Conservation (phyloP, 108 stramenopile species). For the Bacterosira constricta region DNA sequence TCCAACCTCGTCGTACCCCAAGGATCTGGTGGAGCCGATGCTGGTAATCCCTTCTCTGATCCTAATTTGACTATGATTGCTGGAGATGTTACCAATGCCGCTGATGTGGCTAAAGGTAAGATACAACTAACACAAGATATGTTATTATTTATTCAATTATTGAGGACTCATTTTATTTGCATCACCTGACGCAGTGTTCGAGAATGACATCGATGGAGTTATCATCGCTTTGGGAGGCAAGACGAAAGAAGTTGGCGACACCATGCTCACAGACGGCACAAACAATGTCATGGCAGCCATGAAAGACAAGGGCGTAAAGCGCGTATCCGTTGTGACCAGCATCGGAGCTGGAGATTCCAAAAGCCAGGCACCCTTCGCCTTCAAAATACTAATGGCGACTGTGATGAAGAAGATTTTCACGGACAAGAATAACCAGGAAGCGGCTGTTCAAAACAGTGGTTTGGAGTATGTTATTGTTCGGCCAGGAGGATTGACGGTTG, state of each 20-base stretch:
- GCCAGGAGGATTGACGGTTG: slow-evolving; percentile 96
- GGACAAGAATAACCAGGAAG: slow-evolving; percentile 98
- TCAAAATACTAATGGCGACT: slow-evolving; percentile 96
- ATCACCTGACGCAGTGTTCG: slow-evolving; percentile 59
- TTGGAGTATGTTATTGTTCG: slow-evolving; percentile 96
- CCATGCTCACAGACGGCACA: slow-evolving; percentile 96
- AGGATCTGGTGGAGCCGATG: slow-evolving; percentile 81
- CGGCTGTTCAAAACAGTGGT: slow-evolving; percentile 72
- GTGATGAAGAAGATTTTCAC: slow-evolving; percentile 96
- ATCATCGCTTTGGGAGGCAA: slow-evolving; percentile 96
- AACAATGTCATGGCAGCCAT: slow-evolving; percentile 89
- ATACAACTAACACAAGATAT: no score
- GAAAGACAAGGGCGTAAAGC: slow-evolving; percentile 91
- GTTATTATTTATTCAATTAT: no score
- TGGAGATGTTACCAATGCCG: slow-evolving; percentile 85
- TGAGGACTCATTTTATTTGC: no score
- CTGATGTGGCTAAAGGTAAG: slow-evolving; percentile 79
- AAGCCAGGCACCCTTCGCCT: slow-evolving; percentile 92
- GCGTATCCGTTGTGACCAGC: slow-evolving; percentile 93
- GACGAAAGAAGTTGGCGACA: slow-evolving; percentile 84
- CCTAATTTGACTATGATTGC: slow-evolving; percentile 80
- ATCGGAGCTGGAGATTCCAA: slow-evolving; percentile 97
- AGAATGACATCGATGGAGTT: slow-evolving; percentile 84
- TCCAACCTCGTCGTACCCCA: slow-evolving; percentile 79
- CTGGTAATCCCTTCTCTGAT: slow-evolving; percentile 68